Evolutionary conservation across 2,329 filamentous ascomycete species (phyloP).

Genomic region (Geosmithia flava): DNA sequence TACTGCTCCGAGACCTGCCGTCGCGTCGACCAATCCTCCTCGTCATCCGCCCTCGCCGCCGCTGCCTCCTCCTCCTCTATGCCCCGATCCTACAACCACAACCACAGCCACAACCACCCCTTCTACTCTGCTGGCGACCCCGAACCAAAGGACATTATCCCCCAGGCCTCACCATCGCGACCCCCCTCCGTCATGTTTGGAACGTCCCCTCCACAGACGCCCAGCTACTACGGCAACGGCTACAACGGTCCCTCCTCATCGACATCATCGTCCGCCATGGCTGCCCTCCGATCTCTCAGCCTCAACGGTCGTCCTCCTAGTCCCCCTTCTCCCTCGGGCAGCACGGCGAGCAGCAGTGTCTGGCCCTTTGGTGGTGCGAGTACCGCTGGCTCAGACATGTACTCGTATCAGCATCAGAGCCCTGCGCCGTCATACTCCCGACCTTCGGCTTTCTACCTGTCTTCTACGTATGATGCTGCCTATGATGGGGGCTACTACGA

Average conservation of each 20-base stretch:
- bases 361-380: conserved; percentile 42
- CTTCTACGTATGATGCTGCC: conserved; percentile 39
- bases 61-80: conserved; percentile 12
- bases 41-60: conserved; percentile 13
- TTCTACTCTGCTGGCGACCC: conserved; percentile 31
- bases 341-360: conserved; percentile 19
- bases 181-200: conserved; percentile 41
- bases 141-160: conserved; percentile 50
- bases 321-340: conserved; percentile 38
- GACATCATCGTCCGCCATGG: conserved; percentile 38
- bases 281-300: conserved; percentile 41
- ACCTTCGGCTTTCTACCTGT: conserved; percentile 27
- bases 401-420: conserved; percentile 14
- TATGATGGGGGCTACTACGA: conserved; percentile 24
- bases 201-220: conserved; percentile 37
- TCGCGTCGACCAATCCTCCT: conserved; percentile 32
- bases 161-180: conserved; percentile 49
- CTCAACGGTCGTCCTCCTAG: conserved; percentile 33
- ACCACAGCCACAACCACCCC: conserved; percentile 15
- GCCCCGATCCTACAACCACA: conserved; percentile 14
- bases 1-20: conserved; percentile 55
- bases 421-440: conserved; percentile 38
- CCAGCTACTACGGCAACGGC: conserved; percentile 5
- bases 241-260: conserved; percentile 13
- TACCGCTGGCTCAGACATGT: conserved; percentile 18